These are phyloP conservation scores for Petrea volubilis DNA, from an alignment of 257 asterid species.

Conservation along the genomic window DNA sequence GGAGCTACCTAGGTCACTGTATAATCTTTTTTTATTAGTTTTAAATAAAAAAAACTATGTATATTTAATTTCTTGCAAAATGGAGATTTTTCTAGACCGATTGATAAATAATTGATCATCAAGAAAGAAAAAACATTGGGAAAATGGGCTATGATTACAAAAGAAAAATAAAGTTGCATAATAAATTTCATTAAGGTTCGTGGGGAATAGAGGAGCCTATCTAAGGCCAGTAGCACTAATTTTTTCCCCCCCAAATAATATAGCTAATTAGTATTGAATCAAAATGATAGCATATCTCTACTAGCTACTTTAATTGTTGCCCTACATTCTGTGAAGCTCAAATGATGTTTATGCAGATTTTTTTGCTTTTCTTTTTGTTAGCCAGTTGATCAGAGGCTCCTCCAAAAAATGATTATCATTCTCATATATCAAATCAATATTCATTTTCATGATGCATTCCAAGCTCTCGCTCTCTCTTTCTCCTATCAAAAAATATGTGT, in stretches of 20 bases:
- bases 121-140: not conserved
- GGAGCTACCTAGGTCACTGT: too few relatives aligned
- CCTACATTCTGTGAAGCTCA: slow-evolving; percentile 53
- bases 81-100: not conserved
- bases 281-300: slow-evolving; percentile 48
- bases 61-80: too few relatives aligned
- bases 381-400: slow-evolving; percentile 62
- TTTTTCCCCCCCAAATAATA: slow-evolving; percentile 17
- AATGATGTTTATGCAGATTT: slow-evolving; percentile 36
- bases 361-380: slow-evolving; percentile 37
- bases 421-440: slow-evolving; percentile 44
- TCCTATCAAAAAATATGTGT: not conserved
- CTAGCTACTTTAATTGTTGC: slow-evolving; percentile 40
- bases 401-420: slow-evolving; percentile 42
- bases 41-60: too few relatives aligned
- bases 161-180: not conserved
- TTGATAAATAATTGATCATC: not conserved
- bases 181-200: slow-evolving; percentile 33
- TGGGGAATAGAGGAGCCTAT: slow-evolving; percentile 39
- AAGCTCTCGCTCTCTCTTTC: not conserved
- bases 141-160: slow-evolving; percentile 16
- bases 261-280: slow-evolving; percentile 35
- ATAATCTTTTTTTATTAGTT: too few relatives aligned
- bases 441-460: slow-evolving; percentile 37
- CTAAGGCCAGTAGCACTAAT: slow-evolving; percentile 43